Conservation (phyloP, 345 rosid genomes). For the Salix suchowensis region DNA sequence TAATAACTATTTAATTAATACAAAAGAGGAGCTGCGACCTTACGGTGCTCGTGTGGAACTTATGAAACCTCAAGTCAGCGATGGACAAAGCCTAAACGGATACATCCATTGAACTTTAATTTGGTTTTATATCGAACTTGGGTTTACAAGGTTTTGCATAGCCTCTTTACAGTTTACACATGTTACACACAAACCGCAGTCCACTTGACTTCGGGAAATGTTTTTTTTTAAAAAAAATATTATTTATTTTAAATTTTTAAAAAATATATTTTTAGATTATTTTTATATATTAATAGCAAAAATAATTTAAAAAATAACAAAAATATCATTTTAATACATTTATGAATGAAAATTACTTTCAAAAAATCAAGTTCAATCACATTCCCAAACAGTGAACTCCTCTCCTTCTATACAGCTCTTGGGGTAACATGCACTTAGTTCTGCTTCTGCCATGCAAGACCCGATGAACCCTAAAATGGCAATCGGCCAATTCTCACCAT, state of each 20-base stretch:
- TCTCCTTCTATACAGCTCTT: neutral
- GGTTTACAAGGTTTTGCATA: neutral
- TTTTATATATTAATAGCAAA: too few relatives aligned
- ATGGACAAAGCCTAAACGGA: neutral
- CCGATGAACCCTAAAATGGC: neutral
- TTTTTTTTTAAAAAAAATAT: too few relatives aligned
- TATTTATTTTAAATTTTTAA: too few relatives aligned
- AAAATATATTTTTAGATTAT: too few relatives aligned
- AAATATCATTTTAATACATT: too few relatives aligned
- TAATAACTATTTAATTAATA: too few relatives aligned
- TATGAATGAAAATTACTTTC: fast-evolving
- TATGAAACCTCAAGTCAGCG: neutral
- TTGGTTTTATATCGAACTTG: neutral
- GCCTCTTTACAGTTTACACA: neutral
- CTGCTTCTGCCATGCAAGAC: neutral
- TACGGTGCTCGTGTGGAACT: neutral
- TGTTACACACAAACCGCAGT: neutral
- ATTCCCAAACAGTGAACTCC: neutral
- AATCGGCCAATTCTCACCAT: neutral
- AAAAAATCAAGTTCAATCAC: too few relatives aligned
- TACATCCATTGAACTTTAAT: neutral
- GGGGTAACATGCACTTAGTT: neutral
- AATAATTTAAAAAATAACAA: too few relatives aligned
- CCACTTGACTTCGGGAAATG: neutral
- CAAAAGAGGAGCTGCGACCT: neutral